Evolutionary conservation across 2,329 filamentous ascomycete species (phyloP).

Genomic region (Sphaerulina populicola): DNA sequence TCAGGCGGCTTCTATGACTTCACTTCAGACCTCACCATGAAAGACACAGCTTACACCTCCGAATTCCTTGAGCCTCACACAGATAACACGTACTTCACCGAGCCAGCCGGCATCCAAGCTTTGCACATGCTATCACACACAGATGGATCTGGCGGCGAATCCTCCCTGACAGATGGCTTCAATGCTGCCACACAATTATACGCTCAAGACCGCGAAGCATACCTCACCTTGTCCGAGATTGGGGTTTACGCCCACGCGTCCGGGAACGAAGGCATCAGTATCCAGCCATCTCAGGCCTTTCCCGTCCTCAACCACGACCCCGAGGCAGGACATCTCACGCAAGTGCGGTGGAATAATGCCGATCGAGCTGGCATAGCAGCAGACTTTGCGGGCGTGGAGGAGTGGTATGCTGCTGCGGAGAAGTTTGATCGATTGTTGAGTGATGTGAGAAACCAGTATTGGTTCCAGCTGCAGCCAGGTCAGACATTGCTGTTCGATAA

Average conservation of each 20-base stretch:
- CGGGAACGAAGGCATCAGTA: slow-evolving; percentile 75
- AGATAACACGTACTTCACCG: slow-evolving; percentile 91
- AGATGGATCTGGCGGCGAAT: slow-evolving; percentile 60
- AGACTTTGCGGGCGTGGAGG: slow-evolving; percentile 38
- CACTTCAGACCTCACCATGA: slow-evolving; percentile 74
- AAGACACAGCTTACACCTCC: slow-evolving; percentile 64
- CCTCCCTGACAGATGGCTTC: slow-evolving; percentile 81
- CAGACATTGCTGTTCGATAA: slow-evolving; percentile 84
- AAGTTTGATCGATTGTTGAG: slow-evolving; percentile 65
- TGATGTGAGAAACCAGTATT: slow-evolving; percentile 59
- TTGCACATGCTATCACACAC: slow-evolving; percentile 86
- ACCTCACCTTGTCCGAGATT: slow-evolving; percentile 48
- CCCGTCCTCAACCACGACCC: slow-evolving; percentile 62
- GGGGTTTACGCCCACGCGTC: slow-evolving; percentile 71
- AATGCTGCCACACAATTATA: slow-evolving; percentile 56
- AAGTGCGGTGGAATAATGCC: slow-evolving; percentile 88
- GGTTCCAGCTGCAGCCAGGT: slow-evolving; percentile 74
- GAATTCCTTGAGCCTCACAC: slow-evolving; percentile 77
- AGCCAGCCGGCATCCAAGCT: slow-evolving; percentile 81
- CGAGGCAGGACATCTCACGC: slow-evolving; percentile 41
- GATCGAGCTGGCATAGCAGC: slow-evolving; percentile 64
- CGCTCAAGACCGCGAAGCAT: slow-evolving; percentile 48
- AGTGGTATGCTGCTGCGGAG: slow-evolving; percentile 71
- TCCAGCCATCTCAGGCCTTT: slow-evolving; percentile 60
- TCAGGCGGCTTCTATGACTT: slow-evolving; percentile 69